Evolutionary conservation across 2,329 filamentous ascomycete species (phyloP), one percentile per base, ranked within the genome.

Genomic region (Eutypella sp.): DNA sequence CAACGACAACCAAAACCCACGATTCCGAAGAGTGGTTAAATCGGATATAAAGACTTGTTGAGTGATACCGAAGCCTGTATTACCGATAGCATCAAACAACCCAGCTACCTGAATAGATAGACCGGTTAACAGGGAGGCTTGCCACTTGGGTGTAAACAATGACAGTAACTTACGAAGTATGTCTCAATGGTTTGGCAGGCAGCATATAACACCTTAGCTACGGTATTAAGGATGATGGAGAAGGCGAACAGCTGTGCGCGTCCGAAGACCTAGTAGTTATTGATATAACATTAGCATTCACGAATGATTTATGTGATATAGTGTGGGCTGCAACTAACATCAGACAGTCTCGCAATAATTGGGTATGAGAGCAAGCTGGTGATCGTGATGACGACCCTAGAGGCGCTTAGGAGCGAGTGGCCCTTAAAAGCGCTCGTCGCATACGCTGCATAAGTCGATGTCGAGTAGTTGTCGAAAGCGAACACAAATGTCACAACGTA

Each of bases 21-120:
- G 76, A 55, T 83, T 81, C 16, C 76, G 61, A 38, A 84, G 62
- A 52, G 77, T 72, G 41, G 75, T 82, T 1, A 77, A 80, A 59
- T 85, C 81, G 24, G 81, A 81, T 41, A 84, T 75, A 59, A 85
- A 81, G 34, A 85, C 76, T 57, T 84, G 80, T 56, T 82, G 76
- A 19, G 83, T 62, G 40, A 84, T 78, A 47, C 79, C 73, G 6
- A 82, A 65, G 7, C 78, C 79, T 1, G 78, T 81, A 38, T 66
- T 71, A 3, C 79, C 80, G 13, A 79, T 75, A 2, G 79, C 74
- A 56, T 82, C 83, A 60, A 84, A 82, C 31, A 84, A 29, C 13
- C 25, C 25, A 29, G 25, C 25, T 29, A 29, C 25, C 25, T 29
- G 13, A 29, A 29, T 7, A 29, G 8, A 7, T 13, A 13, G 7